phyloP scores from a whole-genome alignment of 306 rosid species.

The Pterocarpus santalinus region DNA sequence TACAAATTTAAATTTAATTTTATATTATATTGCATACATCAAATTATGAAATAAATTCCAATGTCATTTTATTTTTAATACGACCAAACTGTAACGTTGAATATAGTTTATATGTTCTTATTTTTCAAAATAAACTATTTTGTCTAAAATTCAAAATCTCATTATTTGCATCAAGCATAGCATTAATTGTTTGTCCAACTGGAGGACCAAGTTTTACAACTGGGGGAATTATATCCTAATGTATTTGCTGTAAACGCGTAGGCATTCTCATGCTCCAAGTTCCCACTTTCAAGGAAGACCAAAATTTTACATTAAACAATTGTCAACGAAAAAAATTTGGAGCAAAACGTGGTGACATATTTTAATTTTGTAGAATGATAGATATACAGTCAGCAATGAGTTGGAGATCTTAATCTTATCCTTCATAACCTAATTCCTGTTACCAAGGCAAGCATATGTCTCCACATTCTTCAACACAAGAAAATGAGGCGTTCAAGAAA shows the following conservation, averaged over 20 bases:
- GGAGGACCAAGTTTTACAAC: not conserved
- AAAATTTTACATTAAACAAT: not conserved
- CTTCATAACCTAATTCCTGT: constrained; percentile 2
- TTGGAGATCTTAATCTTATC: constrained; percentile 59
- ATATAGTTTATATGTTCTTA: too few species aligned
- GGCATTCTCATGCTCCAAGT: not conserved
- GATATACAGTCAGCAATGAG: constrained; percentile 43
- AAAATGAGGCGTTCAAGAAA: constrained; percentile 40
- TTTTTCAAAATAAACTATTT: too few species aligned
- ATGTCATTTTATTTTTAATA: too few species aligned
- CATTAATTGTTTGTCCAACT: not conserved
- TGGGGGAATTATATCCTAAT: not conserved
- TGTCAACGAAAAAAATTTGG: not conserved
- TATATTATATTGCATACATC: not conserved
- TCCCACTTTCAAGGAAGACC: not conserved
- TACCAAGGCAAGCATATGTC: constrained; percentile 39
- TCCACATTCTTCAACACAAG: constrained; percentile 24
- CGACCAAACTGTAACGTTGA: too few species aligned
- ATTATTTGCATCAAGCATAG: not conserved
- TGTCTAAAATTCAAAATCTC: too few species aligned
- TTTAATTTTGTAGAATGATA: not conserved
- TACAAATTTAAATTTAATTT: not conserved
- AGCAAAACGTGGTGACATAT: not conserved
- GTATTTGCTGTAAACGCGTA: not conserved
- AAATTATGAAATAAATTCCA: too few species aligned